These are phyloP conservation scores for Phylloporus sp. DNA, from an alignment of 768 basidiomycete genomes.

Conservation along the genomic window DNA sequence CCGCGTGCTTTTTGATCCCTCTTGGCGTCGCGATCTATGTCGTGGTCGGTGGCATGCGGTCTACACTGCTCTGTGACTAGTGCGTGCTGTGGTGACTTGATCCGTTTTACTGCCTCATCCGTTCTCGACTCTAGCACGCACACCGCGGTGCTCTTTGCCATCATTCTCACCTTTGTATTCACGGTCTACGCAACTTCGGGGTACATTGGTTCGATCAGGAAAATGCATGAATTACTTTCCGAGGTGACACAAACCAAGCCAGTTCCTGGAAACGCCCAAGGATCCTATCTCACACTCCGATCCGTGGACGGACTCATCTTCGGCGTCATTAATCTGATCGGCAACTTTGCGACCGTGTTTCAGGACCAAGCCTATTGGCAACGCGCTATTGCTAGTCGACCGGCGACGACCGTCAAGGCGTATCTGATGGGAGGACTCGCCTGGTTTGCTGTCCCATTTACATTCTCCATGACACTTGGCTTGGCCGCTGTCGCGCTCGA, in stretches of 20 bases:
- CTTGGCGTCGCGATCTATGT: constrained; percentile 87
- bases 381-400: constrained; percentile 83
- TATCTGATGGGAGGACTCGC: constrained; percentile 86
- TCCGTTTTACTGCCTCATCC: not conserved
- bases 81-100: constrained; percentile 33
- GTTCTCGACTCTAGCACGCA: constrained; percentile 56
- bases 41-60: constrained; percentile 82
- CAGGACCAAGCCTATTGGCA: constrained; percentile 86
- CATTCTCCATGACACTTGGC: constrained; percentile 83
- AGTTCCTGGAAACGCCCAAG: constrained; percentile 77
- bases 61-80: constrained; percentile 85
- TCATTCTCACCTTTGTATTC: constrained; percentile 75
- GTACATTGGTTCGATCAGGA: constrained; percentile 73
- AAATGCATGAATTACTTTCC: constrained; percentile 80
- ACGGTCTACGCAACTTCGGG: constrained; percentile 77
- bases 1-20: constrained; percentile 89
- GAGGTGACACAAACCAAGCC: constrained; percentile 52
- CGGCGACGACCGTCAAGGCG: constrained; percentile 83
- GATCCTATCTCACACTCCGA: constrained; percentile 80
- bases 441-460: constrained; percentile 90
- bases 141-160: constrained; percentile 80
- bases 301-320: constrained; percentile 78
- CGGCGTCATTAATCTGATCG: constrained; percentile 83
- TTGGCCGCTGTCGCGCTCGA: constrained; percentile 81
- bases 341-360: constrained; percentile 71